These are phyloP conservation scores for Backusella mclennaniae DNA, from an alignment of 192 early-diverging fungal species.

Conservation along the genomic window DNA sequence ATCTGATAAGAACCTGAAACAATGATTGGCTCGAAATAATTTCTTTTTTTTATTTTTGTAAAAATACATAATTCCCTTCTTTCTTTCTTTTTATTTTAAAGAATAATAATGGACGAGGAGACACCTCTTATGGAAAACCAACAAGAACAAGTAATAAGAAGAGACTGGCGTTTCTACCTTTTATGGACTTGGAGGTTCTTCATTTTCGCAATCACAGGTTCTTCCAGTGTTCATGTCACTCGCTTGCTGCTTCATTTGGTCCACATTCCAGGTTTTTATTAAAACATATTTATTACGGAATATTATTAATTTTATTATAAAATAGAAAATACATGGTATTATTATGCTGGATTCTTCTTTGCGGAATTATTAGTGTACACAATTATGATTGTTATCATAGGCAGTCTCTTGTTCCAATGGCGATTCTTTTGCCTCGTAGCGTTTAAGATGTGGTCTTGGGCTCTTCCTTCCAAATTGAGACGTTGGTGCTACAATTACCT, in stretches of 20 bases:
- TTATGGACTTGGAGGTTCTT: constrained; percentile 7
- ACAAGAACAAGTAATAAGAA: background rate
- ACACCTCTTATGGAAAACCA: background rate
- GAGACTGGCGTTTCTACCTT: background rate
- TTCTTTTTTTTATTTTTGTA: background rate
- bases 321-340: background rate
- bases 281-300: background rate
- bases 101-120: background rate
- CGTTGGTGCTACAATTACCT: background rate
- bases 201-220: constrained; percentile 17
- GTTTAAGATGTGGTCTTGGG: constrained; percentile 18
- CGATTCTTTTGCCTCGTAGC: constrained; percentile 1
- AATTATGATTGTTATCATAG: constrained; percentile 14
- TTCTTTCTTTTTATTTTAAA: background rate
- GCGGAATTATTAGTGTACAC: constrained; percentile 13
- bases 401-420: constrained; percentile 4
- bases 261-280: background rate
- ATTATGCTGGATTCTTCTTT: background rate
- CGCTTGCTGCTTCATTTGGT: background rate
- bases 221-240: constrained; percentile 16
- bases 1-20: background rate
- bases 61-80: background rate
- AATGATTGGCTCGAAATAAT: too few relatives aligned
- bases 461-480: background rate
- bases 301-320: background rate